These are phyloP conservation scores for Barnettozyma sucrosica DNA, from an alignment of 805 yeast genomes.

Conservation along the genomic window DNA sequence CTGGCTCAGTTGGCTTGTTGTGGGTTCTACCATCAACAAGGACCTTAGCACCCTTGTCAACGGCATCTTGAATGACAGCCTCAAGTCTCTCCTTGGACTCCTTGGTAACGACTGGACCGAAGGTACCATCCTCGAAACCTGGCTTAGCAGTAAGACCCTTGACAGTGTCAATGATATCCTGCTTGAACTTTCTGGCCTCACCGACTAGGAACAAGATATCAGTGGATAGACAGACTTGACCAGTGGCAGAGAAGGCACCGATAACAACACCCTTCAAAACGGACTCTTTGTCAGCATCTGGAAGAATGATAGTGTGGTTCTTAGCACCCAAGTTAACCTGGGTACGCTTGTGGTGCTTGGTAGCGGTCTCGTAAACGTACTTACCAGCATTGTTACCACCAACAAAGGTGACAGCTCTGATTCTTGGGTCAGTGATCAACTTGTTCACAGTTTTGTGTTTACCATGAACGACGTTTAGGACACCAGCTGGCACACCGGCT, in stretches of 20 bases:
- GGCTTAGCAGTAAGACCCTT: slow-evolving; percentile 51
- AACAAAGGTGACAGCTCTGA: slow-evolving; percentile 72
- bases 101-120: slow-evolving; percentile 71
- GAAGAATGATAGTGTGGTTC: slow-evolving; percentile 67
- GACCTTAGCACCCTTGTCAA: slow-evolving; percentile 55
- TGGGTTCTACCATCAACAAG: slow-evolving; percentile 55
- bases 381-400: slow-evolving; percentile 78
- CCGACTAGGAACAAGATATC: slow-evolving; percentile 72
- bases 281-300: slow-evolving; percentile 63
- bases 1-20: slow-evolving; percentile 22
- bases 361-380: slow-evolving; percentile 61
- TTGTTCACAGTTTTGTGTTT: slow-evolving; percentile 67
- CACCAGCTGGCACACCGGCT: slow-evolving; percentile 76
- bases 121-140: slow-evolving; percentile 60
- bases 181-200: slow-evolving; percentile 52
- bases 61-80: slow-evolving; percentile 52
- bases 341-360: slow-evolving; percentile 65
- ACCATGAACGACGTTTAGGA: slow-evolving; percentile 68
- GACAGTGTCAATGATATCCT: slow-evolving; percentile 55
- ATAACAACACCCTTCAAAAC: slow-evolving; percentile 63
- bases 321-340: slow-evolving; percentile 79
- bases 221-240: slow-evolving; percentile 79
- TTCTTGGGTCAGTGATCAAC: slow-evolving; percentile 63
- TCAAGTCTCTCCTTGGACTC: slow-evolving; percentile 48
- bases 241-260: slow-evolving; percentile 82